A percentile compares a stretch with the other conserved stretches of the same genome.
These are phyloP conservation scores for Urochloa ruziziensis DNA, from an alignment of 176 grass and related monocot genomes.

Conservation along the genomic window DNA sequence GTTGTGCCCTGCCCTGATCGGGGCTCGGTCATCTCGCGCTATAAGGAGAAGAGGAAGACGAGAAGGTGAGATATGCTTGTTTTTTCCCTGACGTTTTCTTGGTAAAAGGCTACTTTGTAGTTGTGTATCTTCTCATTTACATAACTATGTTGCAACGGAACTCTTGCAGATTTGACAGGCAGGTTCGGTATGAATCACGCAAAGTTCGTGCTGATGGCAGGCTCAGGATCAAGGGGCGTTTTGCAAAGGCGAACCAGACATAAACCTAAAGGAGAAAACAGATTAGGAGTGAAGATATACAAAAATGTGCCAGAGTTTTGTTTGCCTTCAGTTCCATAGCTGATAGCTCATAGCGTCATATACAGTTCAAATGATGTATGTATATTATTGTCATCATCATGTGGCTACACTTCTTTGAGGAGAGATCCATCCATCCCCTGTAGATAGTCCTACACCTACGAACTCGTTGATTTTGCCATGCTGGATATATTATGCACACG, in stretches of 20 bases:
- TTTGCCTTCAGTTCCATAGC: constrained; percentile 15
- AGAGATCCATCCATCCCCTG: constrained; percentile 3
- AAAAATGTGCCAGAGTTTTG: neutral
- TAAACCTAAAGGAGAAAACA: neutral
- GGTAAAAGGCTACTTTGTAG: neutral
- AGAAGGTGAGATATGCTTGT: constrained; percentile 55
- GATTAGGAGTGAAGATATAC: neutral
- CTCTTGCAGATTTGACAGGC: constrained; percentile 81
- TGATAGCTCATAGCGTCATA: neutral
- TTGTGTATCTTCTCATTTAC: neutral
- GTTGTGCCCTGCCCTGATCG: constrained; percentile 58
- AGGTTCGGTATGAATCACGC: constrained; percentile 85
- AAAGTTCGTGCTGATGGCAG: constrained; percentile 87
- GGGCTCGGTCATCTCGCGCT: constrained; percentile 65
- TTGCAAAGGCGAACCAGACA: constrained; percentile 64
- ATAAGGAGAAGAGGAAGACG: constrained; percentile 96
- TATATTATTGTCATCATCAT: neutral
- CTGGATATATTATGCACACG: neutral
- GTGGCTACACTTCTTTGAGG: constrained; percentile 2
- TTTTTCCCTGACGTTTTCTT: neutral
- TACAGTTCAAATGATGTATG: constrained; percentile 17
- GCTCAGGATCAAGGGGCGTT: constrained; percentile 86
- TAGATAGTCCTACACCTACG: neutral
- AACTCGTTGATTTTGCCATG: neutral
- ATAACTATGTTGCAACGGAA: constrained; percentile 16